Conservation (phyloP, 352 stramenopile genomes). For the Elongisporangium anandrum region DNA sequence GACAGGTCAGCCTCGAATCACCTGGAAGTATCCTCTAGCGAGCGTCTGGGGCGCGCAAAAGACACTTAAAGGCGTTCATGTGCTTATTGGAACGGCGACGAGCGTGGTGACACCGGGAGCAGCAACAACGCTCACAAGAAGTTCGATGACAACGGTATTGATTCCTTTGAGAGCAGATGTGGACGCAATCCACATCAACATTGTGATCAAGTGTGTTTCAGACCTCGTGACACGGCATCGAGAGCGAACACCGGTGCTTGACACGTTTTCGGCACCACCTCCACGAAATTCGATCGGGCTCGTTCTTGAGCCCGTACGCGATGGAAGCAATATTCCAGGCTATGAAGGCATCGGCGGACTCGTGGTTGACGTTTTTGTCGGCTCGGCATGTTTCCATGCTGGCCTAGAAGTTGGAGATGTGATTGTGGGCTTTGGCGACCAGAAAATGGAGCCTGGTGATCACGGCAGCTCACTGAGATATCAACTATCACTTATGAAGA, state of each 20-base stretch:
- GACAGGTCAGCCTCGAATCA: conserved; percentile 18
- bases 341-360: conserved; percentile 40
- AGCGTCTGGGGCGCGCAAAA: conserved; percentile 45
- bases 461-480: conserved; percentile 45
- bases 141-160: conserved; percentile 44
- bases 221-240: conserved; percentile 37
- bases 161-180: conserved; percentile 31
- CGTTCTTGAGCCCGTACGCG: conserved; percentile 40
- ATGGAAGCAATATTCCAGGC: conserved; percentile 19
- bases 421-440: conserved; percentile 42
- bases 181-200: conserved; percentile 19
- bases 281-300: conserved; percentile 47
- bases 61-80: conserved; percentile 30
- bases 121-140: conserved; percentile 27
- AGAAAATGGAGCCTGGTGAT: conserved; percentile 40
- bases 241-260: conserved; percentile 23
- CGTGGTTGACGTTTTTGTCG: conserved; percentile 47
- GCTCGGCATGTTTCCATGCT: conserved; percentile 41
- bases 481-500: conserved; percentile 53
- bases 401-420: conserved; percentile 46
- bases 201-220: conserved; percentile 33
- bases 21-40: conserved; percentile 40
- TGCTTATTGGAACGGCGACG: conserved; percentile 39
- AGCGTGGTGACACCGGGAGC: conserved; percentile 22
- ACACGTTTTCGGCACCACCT: conserved; percentile 32